Evolutionary conservation across 345 rosid genomes (phyloP).

Genomic region (Moricandia moricandioides): DNA sequence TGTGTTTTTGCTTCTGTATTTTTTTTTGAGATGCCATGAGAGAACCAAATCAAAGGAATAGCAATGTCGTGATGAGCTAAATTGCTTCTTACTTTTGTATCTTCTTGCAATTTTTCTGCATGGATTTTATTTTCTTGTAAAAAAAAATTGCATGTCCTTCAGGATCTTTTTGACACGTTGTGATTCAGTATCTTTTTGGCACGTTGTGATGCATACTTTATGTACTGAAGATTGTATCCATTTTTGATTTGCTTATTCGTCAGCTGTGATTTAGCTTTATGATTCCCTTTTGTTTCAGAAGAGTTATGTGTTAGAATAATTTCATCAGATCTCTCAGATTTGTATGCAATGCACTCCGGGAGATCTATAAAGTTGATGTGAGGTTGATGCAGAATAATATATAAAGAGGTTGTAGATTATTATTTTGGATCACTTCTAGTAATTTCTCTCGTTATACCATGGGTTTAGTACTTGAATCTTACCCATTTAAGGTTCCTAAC

Average conservation of each 20-base stretch:
- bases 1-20: slow-evolving; percentile 3
- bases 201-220: slow-evolving; percentile 16
- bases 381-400: slow-evolving; percentile 1
- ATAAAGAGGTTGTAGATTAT: not conserved
- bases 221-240: not conserved
- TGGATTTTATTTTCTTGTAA: slow-evolving; percentile 17
- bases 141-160: slow-evolving; percentile 17
- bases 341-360: slow-evolving; percentile 13
- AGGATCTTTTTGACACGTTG: slow-evolving; percentile 21
- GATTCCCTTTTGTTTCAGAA: not conserved
- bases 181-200: slow-evolving; percentile 12
- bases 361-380: slow-evolving; percentile 9
- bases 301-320: not conserved
- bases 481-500: slow-evolving; percentile 8
- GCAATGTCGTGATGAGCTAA: slow-evolving; percentile 19
- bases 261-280: not conserved
- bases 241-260: slow-evolving; percentile 11
- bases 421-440: not conserved
- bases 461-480: not conserved
- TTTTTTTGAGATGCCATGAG: slow-evolving; percentile 6
- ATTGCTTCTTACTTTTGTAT: slow-evolving; percentile 10
- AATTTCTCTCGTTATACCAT: not conserved
- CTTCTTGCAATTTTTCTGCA: slow-evolving; percentile 11
- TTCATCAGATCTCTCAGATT: slow-evolving; percentile 23
- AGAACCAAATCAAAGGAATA: not conserved